Evolutionary conservation across 2,329 filamentous ascomycete species (phyloP).

Genomic region (Dichotomopilus funicola): DNA sequence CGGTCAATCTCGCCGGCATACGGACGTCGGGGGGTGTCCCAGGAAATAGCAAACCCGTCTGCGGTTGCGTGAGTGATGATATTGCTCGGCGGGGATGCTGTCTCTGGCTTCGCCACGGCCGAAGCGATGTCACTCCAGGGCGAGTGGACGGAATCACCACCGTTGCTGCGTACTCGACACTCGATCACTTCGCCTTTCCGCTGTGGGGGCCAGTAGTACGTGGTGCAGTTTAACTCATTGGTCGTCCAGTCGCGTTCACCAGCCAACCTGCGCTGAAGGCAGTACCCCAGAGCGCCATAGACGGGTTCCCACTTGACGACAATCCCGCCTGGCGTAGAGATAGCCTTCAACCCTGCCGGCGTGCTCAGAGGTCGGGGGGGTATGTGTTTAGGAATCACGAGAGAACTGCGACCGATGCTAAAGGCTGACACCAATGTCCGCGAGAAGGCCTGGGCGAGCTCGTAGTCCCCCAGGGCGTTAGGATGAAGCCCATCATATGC

Average conservation of each 20-base stretch:
- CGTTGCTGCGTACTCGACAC: slow-evolving; percentile 15
- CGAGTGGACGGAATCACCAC: slow-evolving; percentile 12
- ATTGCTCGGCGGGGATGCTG: slow-evolving; percentile 12
- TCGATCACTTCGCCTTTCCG: slow-evolving; percentile 7
- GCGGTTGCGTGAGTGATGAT: slow-evolving; percentile 13
- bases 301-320: slow-evolving; percentile 21
- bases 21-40: slow-evolving; percentile 5
- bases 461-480: slow-evolving; percentile 34
- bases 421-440: slow-evolving; percentile 25
- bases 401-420: slow-evolving; percentile 18
- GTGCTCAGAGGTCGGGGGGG: slow-evolving; percentile 17
- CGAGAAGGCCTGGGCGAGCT: slow-evolving; percentile 37
- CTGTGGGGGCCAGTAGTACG: slow-evolving; percentile 10
- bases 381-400: slow-evolving; percentile 22
- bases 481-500: slow-evolving; percentile 39
- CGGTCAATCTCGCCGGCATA: slow-evolving; percentile 14
- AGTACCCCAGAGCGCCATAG: slow-evolving; percentile 24
- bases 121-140: slow-evolving; percentile 11
- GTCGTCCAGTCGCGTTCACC: not conserved
- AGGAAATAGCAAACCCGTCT: slow-evolving; percentile 8
- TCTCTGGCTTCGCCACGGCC: slow-evolving; percentile 13
- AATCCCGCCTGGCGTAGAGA: slow-evolving; percentile 14
- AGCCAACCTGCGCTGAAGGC: slow-evolving; percentile 9
- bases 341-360: slow-evolving; percentile 14
- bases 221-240: not conserved